Base-by-base conservation (phyloP, 257 asterid species). In the Nicotiana tabacum region DNA sequence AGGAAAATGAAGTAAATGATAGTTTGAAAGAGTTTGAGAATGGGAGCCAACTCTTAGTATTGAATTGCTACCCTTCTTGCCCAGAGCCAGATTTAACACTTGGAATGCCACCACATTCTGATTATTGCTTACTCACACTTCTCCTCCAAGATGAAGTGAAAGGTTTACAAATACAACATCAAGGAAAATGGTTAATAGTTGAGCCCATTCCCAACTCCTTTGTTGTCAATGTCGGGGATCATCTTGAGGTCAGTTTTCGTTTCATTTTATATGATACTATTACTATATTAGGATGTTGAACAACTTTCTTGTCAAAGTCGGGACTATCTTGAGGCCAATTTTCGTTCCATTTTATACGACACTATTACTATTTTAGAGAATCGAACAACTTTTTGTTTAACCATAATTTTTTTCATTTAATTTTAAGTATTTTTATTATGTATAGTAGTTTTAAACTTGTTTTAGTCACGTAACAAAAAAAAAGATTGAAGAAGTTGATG, bases 101-200 rank as follows among this genome's bases (percentile, higher is more conserved):
- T n/a, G 90, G 90, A 0, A 77, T 87, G 88, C 87, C 88, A 77
- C 87, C 90, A 51, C 90, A 87, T 72, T 87, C 90, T 2, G 90
- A 87, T 30, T 87, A 85, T 46, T 88, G 88, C 0, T 72, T 87
- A 43, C 87, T 85, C 30, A 87, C 90, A 55, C 88, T 87, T 68
- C 78, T 87, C n/a, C 78, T 85, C 3, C 90, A 87, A 82, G 88
- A 87, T 77, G 87, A 85, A 60, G 90, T 87, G 0, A 83, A 83
- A 21, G 90, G 90, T 2, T 81, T 87, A 12, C 88, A 87, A 43
- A 87, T 87, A 61, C 87, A 85, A n/a, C 88, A 85, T 67, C 81
- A 61, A 30, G 85, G 83, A 55, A 77, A 30, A 64, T 87, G 88
- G 90, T 70, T 77, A 39, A 85, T 82, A 3, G 84, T 85, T 69